phyloP scores from a whole-genome alignment of 2,329 filamentous ascomycete genomes.

The Davidsoniella neocaledoniae region DNA sequence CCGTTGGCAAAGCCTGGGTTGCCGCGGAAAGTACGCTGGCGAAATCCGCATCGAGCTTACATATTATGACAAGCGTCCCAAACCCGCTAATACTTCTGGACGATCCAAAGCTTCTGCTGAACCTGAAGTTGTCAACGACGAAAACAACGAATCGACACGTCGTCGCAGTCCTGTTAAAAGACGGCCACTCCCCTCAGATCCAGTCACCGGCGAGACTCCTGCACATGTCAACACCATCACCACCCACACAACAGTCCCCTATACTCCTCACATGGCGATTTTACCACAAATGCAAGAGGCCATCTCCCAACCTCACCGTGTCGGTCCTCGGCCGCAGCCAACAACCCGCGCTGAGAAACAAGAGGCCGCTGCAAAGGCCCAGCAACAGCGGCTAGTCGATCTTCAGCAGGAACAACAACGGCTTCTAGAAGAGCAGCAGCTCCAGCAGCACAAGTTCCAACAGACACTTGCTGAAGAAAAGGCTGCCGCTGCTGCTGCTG shows the following conservation, averaged over 20 bases:
- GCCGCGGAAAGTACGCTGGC: constrained; percentile 86
- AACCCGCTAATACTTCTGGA: constrained; percentile 46
- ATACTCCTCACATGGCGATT: constrained; percentile 9
- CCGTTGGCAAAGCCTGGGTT: constrained; percentile 76
- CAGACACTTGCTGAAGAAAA: constrained; percentile 15
- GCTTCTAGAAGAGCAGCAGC: constrained; percentile 21
- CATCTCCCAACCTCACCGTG: constrained; percentile 7
- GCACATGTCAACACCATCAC: constrained; percentile 7
- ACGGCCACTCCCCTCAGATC: constrained; percentile 67
- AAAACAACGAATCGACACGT: constrained; percentile 22
- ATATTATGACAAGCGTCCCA: constrained; percentile 80
- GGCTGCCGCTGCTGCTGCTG: constrained; percentile 21
- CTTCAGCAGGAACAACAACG: constrained; percentile 14
- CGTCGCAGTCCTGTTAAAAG: constrained; percentile 54
- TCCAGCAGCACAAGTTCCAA: constrained; percentile 20
- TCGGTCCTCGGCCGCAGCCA: constrained; percentile 11
- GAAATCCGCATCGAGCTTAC: constrained; percentile 92
- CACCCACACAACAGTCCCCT: not conserved
- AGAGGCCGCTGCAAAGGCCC: constrained; percentile 14
- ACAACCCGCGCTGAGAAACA: constrained; percentile 13
- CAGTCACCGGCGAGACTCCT: constrained; percentile 40
- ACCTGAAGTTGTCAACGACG: constrained; percentile 19
- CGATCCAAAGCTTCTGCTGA: constrained; percentile 21
- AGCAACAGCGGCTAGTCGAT: constrained; percentile 18
- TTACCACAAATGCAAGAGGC: constrained; percentile 12